Conservation (phyloP, 306 rosid genomes). For the Alnus rubra region DNA sequence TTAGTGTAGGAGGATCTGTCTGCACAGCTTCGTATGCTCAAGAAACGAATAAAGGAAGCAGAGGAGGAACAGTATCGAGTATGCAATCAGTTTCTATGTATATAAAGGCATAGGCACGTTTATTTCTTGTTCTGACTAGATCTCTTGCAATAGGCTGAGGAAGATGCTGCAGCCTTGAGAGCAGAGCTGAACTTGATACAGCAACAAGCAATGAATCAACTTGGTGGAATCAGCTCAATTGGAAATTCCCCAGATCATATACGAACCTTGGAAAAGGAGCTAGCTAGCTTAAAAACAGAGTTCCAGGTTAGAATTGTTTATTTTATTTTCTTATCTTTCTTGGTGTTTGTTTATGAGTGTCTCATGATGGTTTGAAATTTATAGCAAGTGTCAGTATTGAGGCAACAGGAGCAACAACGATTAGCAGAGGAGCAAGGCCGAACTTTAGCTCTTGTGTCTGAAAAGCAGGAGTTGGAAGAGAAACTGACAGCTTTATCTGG, state of each 20-base stretch:
- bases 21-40: constrained; percentile 78
- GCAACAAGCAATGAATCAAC: constrained; percentile 74
- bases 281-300: constrained; percentile 62
- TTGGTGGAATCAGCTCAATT: constrained; percentile 46
- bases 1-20: constrained; percentile 84
- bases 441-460: constrained; percentile 56
- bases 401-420: constrained; percentile 80
- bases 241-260: constrained; percentile 60
- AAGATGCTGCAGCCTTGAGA: constrained; percentile 91
- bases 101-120: not conserved
- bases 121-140: constrained; percentile 27
- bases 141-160: constrained; percentile 82
- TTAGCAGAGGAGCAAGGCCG: constrained; percentile 63
- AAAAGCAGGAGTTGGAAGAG: constrained; percentile 82
- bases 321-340: constrained; percentile 20
- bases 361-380: constrained; percentile 34
- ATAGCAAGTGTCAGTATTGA: constrained; percentile 66
- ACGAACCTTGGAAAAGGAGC: constrained; percentile 71
- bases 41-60: constrained; percentile 85
- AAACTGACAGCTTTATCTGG: constrained; percentile 53
- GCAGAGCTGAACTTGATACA: constrained; percentile 85
- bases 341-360: constrained; percentile 22
- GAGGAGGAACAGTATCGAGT: constrained; percentile 97
- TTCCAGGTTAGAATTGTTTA: constrained; percentile 51
- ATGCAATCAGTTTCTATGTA: constrained; percentile 35